These are phyloP conservation scores for Paramecium caudatum DNA, from an alignment of 73 alveolate species.

Conservation along the genomic window DNA sequence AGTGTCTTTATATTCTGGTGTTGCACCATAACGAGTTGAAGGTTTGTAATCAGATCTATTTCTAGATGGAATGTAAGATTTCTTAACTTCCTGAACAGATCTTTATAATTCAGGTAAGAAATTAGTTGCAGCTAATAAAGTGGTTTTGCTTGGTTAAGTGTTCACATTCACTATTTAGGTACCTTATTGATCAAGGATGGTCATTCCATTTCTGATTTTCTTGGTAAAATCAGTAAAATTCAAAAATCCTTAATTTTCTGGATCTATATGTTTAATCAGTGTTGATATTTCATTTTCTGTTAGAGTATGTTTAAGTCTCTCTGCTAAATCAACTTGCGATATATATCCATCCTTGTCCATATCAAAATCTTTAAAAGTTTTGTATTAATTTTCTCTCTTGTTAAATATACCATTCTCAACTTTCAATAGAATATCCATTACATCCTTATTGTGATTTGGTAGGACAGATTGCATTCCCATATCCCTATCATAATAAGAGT, in stretches of 20 bases:
- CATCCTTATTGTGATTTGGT: not conserved
- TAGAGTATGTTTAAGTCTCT: constrained; percentile 60
- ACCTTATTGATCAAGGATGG: constrained; percentile 68
- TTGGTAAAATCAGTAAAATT: constrained; percentile 70
- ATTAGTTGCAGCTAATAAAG: not conserved
- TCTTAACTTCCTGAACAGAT: constrained; percentile 49
- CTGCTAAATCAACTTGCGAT: constrained; percentile 72
- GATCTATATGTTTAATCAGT: constrained; percentile 75
- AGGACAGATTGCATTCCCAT: not conserved
- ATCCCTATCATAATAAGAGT: not conserved
- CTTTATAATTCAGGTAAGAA: constrained; percentile 63
- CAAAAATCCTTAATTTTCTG: constrained; percentile 73
- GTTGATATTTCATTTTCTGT: constrained; percentile 46
- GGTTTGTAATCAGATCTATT: constrained; percentile 31
- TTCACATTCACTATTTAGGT: constrained; percentile 53
- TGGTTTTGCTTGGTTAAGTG: constrained; percentile 70
- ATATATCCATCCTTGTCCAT: constrained; percentile 80
- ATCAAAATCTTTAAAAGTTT: constrained; percentile 76
- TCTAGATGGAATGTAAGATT: constrained; percentile 72
- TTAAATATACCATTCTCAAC: constrained; percentile 77
- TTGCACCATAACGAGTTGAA: constrained; percentile 79
- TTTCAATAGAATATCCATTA: constrained; percentile 45
- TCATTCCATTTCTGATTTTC: constrained; percentile 75
- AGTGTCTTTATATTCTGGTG: constrained; percentile 77
- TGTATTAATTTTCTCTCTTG: constrained; percentile 39